A percentile compares a stretch with the other conserved stretches of the same genome.
phyloP scores from a whole-genome alignment of 164 flowering plant species.

The Echeveria elegans region DNA sequence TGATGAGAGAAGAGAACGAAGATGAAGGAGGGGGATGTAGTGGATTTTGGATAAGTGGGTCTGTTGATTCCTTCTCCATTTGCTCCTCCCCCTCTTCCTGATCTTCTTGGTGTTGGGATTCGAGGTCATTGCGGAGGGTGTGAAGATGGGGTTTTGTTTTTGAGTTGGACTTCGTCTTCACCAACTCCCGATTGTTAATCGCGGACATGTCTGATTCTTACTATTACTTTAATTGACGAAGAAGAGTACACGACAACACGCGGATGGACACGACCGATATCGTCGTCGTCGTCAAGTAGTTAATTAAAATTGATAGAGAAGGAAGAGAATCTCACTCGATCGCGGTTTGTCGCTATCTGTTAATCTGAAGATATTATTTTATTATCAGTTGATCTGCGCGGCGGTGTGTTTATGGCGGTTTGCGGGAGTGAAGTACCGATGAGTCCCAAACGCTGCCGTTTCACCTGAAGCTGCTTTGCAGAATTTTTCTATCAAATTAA shows the following conservation, averaged over 20 bases:
- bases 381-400: too few relatives aligned
- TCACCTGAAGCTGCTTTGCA: too few relatives aligned
- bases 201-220: background rate
- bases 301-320: too few relatives aligned
- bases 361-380: background rate
- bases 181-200: background rate
- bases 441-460: background rate
- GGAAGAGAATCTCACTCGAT: too few relatives aligned
- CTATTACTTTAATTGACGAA: background rate
- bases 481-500: too few relatives aligned
- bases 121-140: background rate
- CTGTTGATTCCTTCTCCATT: background rate
- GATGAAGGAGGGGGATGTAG: background rate
- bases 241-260: background rate
- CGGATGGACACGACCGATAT: background rate
- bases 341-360: background rate
- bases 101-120: background rate
- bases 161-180: background rate
- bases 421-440: background rate
- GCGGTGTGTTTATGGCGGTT: background rate
- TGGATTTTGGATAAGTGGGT: background rate
- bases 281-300: too few relatives aligned
- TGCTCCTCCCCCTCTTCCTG: background rate
- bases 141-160: background rate
- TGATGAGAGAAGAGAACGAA: slow-evolving; percentile 25